Conservation (phyloP, 1,139 yeast genomes). For the Pichia cactophila region DNA sequence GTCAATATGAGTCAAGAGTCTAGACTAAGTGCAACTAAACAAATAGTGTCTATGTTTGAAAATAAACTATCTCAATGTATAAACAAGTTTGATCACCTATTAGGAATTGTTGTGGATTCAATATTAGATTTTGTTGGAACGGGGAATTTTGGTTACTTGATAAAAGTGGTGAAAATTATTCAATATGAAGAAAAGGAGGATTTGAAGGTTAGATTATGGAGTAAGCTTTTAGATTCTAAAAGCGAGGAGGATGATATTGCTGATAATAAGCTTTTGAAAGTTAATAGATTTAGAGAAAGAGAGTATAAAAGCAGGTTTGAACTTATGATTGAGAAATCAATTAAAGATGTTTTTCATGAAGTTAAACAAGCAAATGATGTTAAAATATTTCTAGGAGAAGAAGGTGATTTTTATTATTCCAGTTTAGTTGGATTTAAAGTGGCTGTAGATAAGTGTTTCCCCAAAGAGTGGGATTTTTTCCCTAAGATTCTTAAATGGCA, state of each 20-base stretch:
- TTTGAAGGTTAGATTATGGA: conserved; percentile 46
- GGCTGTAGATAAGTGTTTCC: conserved; percentile 49
- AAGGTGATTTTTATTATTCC: conserved; percentile 72
- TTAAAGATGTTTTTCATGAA: conserved; percentile 39
- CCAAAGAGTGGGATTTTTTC: conserved; percentile 65
- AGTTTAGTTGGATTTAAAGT: conserved; percentile 63
- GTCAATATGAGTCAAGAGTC: conserved; percentile 36
- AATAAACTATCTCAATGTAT: conserved; percentile 43
- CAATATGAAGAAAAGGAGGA: conserved; percentile 81
- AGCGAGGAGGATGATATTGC: neutral
- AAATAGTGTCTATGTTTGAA: conserved; percentile 58
- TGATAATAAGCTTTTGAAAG: conserved; percentile 20
- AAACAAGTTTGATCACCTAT: conserved; percentile 54
- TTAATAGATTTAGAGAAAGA: conserved; percentile 34
- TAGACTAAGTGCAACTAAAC: conserved; percentile 52
- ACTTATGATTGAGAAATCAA: conserved; percentile 50
- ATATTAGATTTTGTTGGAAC: conserved; percentile 30
- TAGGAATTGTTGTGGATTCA: conserved; percentile 42
- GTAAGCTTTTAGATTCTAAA: conserved; percentile 26
- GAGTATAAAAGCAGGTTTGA: conserved; percentile 62
- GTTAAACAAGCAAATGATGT: conserved; percentile 30
- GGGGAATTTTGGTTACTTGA: conserved; percentile 54
- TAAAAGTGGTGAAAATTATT: conserved; percentile 65
- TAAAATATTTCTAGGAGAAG: conserved; percentile 57
- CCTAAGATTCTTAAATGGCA: conserved; percentile 57